These are phyloP conservation scores for Phylloporus sp. DNA, from an alignment of 1,284 basidiomycete species.

Conservation along the genomic window DNA sequence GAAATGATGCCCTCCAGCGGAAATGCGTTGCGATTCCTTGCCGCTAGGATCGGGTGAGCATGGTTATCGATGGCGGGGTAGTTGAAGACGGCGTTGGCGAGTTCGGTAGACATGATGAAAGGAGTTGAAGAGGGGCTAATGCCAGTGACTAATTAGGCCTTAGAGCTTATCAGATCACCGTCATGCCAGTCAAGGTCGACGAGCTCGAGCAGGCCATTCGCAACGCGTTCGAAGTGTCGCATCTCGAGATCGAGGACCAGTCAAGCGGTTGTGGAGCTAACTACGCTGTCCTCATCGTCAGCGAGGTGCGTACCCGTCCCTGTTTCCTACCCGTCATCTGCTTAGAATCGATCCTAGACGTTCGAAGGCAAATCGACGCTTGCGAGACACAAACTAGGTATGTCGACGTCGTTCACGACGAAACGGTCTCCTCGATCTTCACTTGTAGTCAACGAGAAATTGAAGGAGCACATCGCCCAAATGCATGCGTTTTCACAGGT, in stretches of 20 bases:
- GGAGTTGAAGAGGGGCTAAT: neutral
- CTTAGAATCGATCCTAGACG: constrained; percentile 42
- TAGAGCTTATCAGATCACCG: constrained; percentile 17
- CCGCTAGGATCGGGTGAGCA: constrained; percentile 68
- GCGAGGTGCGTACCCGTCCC: constrained; percentile 52
- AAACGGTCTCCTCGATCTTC: neutral
- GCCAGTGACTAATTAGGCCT: neutral
- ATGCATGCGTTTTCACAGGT: constrained; percentile 90
- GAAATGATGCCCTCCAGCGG: constrained; percentile 67
- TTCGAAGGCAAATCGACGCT: constrained; percentile 81
- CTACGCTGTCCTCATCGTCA: constrained; percentile 75
- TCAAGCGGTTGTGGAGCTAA: constrained; percentile 81
- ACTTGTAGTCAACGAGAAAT: constrained; percentile 66
- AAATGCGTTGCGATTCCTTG: constrained; percentile 47
- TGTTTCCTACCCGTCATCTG: neutral
- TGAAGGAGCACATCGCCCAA: constrained; percentile 73
- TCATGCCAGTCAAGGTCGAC: constrained; percentile 62
- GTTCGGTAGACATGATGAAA: constrained; percentile 34
- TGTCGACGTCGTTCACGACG: constrained; percentile 21
- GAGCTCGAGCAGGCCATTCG: constrained; percentile 66
- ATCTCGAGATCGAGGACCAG: constrained; percentile 73
- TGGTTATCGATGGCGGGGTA: constrained; percentile 74
- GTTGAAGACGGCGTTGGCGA: constrained; percentile 32
- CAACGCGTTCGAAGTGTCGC: constrained; percentile 58
- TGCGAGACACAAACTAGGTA: constrained; percentile 69